Evolutionary conservation across 2,329 filamentous ascomycete species (phyloP).

Genomic region (Geosmithia putterillii): DNA sequence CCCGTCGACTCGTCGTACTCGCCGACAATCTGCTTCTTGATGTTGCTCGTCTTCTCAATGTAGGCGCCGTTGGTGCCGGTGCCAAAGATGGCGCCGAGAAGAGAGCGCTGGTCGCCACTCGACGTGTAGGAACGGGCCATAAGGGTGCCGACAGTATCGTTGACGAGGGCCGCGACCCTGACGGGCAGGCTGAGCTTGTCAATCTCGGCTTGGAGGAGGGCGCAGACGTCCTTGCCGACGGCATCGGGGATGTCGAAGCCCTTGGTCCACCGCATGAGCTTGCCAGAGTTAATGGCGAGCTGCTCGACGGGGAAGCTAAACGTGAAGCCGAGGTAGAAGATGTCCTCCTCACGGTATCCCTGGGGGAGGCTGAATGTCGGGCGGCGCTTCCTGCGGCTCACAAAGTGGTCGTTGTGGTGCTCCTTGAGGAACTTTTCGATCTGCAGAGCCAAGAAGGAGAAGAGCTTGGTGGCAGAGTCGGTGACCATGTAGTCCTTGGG

Average conservation of each 20-base stretch:
- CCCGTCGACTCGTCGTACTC: constrained; percentile 71
- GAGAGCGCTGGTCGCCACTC: constrained; percentile 70
- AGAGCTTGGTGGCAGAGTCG: constrained; percentile 75
- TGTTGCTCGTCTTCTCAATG: constrained; percentile 77
- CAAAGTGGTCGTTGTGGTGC: constrained; percentile 82
- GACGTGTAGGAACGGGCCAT: constrained; percentile 97
- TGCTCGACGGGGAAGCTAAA: constrained; percentile 97
- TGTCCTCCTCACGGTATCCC: constrained; percentile 56
- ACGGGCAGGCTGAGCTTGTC: constrained; percentile 79
- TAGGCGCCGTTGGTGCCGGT: constrained; percentile 97
- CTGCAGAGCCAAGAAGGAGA: constrained; percentile 84
- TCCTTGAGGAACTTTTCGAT: constrained; percentile 78
- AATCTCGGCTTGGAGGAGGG: constrained; percentile 77
- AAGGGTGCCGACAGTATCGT: constrained; percentile 93
- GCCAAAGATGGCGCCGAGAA: constrained; percentile 94
- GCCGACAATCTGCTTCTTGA: constrained; percentile 64
- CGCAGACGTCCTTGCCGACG: constrained; percentile 88
- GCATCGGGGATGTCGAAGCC: constrained; percentile 96
- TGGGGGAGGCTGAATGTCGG: constrained; percentile 45
- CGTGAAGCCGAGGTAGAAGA: constrained; percentile 95
- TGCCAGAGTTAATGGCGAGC: constrained; percentile 87
- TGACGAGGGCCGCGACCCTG: constrained; percentile 88
- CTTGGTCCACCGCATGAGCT: constrained; percentile 94
- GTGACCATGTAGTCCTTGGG: constrained; percentile 84
- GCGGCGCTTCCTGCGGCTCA: constrained; percentile 53